Base-by-base conservation (phyloP, 2,329 filamentous ascomycete species). In the Colletotrichum sp. region DNA sequence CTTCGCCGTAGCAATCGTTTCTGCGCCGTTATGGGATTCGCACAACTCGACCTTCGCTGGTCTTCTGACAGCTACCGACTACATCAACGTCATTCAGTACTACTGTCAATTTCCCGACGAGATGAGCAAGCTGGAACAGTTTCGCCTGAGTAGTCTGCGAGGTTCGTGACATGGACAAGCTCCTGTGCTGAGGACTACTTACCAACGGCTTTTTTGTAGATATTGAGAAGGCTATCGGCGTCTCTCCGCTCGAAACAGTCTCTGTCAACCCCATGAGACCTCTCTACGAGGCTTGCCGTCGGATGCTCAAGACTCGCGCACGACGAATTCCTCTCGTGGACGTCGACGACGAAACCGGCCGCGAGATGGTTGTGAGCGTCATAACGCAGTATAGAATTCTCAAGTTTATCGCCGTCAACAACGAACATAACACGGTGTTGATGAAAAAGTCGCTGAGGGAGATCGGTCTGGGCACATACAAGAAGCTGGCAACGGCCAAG, bases 11-110 rank as follows among this genome's bases (percentile, higher is more conserved):
- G 96, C 95, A 81, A 99, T 99, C 82, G 97, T 99, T 70, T 99
- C 97, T 34, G 97, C 97, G 66, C 97, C 97, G 65, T 87, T 99
- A 77, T 99, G 97, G 97, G 96, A 99, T 84, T 98, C 96, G 31
- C 93, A 94, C 77, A 94, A 93, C 6, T 98, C 96, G 31, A 95
- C 94, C 43, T 99, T 98, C 84, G 97, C 96, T 54, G 97, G 97
- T 51, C 90, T 99, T 63, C 89, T 99, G 77, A 99, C 97, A 33
- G 97, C 95, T 76, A 98, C 95, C 75, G 97, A 99, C 85, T 99
- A 97, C 83, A 97, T 99, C 86, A 99, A 99, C 81, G 93, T 99
- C 71, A 98, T 99, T 54, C 96, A 98, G 83, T 99, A 99, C 85
- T 98, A 99, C 87, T 98, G 95, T 88, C 96, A 98, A 84, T 97